Evolutionary conservation across 1,284 basidiomycete species (phyloP).

Genomic region (Earliella scabrosa): DNA sequence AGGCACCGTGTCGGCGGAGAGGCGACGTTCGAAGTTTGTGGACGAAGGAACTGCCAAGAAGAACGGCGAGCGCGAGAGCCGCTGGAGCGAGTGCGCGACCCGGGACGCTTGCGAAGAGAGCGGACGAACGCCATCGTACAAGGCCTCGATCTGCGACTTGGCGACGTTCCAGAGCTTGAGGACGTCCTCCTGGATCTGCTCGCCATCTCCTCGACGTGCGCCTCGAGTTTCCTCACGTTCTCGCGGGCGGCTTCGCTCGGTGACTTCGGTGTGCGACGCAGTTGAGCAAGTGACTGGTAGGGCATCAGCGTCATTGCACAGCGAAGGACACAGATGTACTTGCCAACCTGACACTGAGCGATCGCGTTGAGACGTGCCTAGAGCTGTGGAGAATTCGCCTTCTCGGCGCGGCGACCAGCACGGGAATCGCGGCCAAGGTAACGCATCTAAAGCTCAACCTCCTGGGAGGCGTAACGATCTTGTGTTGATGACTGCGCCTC

Average conservation of each 20-base stretch:
- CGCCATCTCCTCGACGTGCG: conserved; percentile 99
- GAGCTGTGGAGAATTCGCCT: conserved; percentile 70
- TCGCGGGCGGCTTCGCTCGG: conserved; percentile 89
- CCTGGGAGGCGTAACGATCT: conserved; percentile 89
- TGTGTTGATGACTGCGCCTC: conserved; percentile 95
- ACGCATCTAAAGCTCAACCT: conserved; percentile 95
- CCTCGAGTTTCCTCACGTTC: conserved; percentile 96
- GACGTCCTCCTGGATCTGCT: conserved; percentile 95
- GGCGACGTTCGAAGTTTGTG: conserved; percentile 78
- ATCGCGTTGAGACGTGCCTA: conserved; percentile 91
- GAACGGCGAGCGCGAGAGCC: conserved; percentile 78
- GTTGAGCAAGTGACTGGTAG: conserved; percentile 96
- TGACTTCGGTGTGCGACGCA: conserved; percentile 94
- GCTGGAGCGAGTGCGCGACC: conserved; percentile 55
- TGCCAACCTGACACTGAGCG: conserved; percentile 90
- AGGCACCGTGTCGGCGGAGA: conserved; percentile 91
- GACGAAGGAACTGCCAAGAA: conserved; percentile 93
- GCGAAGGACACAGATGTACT: no score
- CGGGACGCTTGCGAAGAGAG: conserved; percentile 71
- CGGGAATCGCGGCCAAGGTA: conserved; percentile 95
- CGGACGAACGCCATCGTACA: conserved; percentile 97
- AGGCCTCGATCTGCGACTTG: conserved; percentile 94
- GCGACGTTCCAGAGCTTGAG: conserved; percentile 97
- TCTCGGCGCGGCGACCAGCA: conserved; percentile 89
- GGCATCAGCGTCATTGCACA: no score